Percentiles rank a stretch among this genome's conserved stretches.
These are phyloP conservation scores for Pleomassaria siparia DNA, from an alignment of 2,329 filamentous ascomycete genomes.

Conservation along the genomic window DNA sequence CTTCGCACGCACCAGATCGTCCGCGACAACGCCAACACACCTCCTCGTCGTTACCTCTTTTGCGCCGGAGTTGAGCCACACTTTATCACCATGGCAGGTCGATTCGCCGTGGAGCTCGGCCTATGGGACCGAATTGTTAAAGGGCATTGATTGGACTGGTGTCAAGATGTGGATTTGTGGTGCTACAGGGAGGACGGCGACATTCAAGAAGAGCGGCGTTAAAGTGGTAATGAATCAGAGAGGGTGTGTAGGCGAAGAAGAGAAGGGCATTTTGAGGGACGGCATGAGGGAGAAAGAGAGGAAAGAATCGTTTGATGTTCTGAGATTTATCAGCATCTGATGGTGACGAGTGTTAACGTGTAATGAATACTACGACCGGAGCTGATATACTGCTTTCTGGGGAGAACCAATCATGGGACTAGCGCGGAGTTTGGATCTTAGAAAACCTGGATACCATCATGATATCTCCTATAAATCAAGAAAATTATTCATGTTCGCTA, in stretches of 20 bases:
- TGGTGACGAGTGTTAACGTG: not conserved
- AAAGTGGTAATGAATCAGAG: slow-evolving; percentile 49
- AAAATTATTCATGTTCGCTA: too few relatives aligned
- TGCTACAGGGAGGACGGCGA: slow-evolving; percentile 48
- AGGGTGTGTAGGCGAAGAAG: slow-evolving; percentile 40
- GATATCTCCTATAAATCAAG: too few relatives aligned
- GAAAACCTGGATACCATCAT: too few relatives aligned
- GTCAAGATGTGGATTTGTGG: slow-evolving; percentile 50
- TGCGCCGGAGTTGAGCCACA: slow-evolving; percentile 54
- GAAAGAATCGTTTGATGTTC: slow-evolving; percentile 29
- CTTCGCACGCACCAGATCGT: not conserved
- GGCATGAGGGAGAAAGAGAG: slow-evolving; percentile 31
- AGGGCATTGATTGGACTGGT: slow-evolving; percentile 46
- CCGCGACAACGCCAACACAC: not conserved
- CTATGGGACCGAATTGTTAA: slow-evolving; percentile 56
- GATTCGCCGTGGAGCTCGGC: slow-evolving; percentile 52
- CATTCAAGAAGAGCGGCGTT: slow-evolving; percentile 41
- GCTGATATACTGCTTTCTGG: not conserved
- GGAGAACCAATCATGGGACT: not conserved
- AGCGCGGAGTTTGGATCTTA: not conserved
- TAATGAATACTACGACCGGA: not conserved
- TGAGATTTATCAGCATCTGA: slow-evolving; percentile 22
- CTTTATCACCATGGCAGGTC: slow-evolving; percentile 53
- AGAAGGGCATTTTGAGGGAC: slow-evolving; percentile 26
- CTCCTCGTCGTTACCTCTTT: slow-evolving; percentile 59